phyloP scores from a whole-genome alignment of 2,329 filamentous ascomycete species.

The Cercospora sp. region DNA sequence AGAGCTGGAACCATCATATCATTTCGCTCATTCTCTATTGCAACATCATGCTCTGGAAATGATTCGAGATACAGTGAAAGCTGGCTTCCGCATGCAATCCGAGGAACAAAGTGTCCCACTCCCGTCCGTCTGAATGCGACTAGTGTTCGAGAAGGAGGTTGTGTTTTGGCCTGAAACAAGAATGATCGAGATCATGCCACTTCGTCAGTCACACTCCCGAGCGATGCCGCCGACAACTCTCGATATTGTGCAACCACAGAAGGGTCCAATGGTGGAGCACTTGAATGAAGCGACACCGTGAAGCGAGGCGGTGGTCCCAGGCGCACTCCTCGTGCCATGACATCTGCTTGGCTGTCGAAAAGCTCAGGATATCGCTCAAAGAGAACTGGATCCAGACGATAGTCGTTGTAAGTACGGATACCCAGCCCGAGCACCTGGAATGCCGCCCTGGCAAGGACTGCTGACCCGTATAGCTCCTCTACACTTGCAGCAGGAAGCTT shows the following conservation, averaged over 20 bases:
- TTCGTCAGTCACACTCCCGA: background rate
- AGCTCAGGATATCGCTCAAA: slow-evolving; percentile 5
- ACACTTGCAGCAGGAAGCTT: background rate
- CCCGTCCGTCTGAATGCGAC: background rate
- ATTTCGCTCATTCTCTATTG: background rate
- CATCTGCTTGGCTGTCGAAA: slow-evolving; percentile 3
- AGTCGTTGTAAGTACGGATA: background rate
- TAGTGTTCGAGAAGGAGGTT: background rate
- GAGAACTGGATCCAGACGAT: slow-evolving; percentile 1
- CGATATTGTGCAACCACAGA: background rate
- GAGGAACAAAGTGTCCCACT: background rate
- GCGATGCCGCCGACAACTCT: background rate
- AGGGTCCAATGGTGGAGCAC: background rate
- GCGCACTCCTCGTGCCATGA: background rate
- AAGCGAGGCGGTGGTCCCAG: background rate
- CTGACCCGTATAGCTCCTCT: background rate
- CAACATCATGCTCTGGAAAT: background rate
- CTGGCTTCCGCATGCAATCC: background rate
- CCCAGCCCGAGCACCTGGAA: background rate
- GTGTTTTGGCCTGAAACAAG: background rate
- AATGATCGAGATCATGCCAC: background rate
- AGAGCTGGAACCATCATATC: background rate
- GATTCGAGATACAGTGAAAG: background rate
- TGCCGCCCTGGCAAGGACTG: background rate
- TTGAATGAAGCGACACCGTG: background rate